phyloP scores from a whole-genome alignment of 2,329 filamentous ascomycete genomes.

The Epichloe aotearoae region DNA sequence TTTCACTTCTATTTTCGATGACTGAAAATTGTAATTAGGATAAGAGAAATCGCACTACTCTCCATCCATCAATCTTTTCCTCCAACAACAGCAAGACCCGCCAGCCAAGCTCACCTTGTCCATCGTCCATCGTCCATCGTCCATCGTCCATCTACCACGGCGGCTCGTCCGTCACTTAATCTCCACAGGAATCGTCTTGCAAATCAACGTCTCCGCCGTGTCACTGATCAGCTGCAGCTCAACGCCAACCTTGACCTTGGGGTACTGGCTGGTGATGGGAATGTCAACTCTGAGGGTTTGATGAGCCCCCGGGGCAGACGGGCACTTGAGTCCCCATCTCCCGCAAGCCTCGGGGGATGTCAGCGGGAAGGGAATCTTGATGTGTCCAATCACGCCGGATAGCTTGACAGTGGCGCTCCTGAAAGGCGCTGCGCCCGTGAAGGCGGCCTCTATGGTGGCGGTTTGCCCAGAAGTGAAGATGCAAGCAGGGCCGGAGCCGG shows the following conservation, averaged over 20 bases:
- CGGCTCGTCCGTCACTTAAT: not conserved
- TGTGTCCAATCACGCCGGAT: not conserved
- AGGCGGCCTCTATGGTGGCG: conserved; percentile 1
- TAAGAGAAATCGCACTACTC: no score
- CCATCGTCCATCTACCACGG: not conserved
- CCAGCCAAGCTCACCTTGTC: not conserved
- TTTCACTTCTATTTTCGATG: no score
- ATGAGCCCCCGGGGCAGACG: not conserved
- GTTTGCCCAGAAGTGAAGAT: not conserved
- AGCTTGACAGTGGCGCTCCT: not conserved
- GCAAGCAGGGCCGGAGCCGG: not conserved
- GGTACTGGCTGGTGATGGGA: not conserved
- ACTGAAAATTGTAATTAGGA: no score
- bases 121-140: not conserved
- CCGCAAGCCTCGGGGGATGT: not conserved
- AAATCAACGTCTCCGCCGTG: not conserved
- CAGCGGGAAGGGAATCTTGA: not conserved
- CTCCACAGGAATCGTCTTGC: conserved; percentile 2
- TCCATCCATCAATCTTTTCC: no score
- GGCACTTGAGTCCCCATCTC: conserved; percentile 4
- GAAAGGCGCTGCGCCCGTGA: not conserved
- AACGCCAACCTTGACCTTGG: not conserved
- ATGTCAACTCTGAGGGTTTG: conserved; percentile 1
- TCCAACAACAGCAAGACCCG: not conserved
- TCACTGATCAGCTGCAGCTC: conserved; percentile 1